Conservation (phyloP, 129 eudicot species). For the Cynara cardunculus region DNA sequence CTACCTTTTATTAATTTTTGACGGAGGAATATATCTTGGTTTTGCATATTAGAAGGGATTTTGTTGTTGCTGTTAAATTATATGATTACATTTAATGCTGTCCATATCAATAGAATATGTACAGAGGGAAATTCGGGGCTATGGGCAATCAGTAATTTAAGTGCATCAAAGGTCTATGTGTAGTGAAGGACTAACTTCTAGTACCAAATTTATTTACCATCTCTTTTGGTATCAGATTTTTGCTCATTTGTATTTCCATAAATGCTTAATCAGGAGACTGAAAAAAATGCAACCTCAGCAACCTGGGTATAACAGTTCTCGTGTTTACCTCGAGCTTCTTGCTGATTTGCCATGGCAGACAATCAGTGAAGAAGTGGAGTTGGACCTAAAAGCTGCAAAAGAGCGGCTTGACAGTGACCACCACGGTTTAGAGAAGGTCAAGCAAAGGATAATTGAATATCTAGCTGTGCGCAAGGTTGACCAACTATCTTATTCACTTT, state of each 20-base stretch:
- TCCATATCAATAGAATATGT: background rate
- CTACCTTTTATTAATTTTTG: background rate
- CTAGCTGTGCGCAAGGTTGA: constrained; percentile 95
- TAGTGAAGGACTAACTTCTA: background rate
- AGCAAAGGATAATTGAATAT: constrained; percentile 93
- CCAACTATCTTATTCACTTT: constrained; percentile 1
- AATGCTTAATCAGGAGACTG: constrained; percentile 67
- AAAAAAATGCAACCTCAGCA: constrained; percentile 99
- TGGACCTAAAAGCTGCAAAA: constrained; percentile 85
- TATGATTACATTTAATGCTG: background rate
- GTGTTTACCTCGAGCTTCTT: constrained; percentile 95
- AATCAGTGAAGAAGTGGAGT: constrained; percentile 73
- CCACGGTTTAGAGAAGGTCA: constrained; percentile 84
- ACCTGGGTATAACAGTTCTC: constrained; percentile 95
- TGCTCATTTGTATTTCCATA: constrained; percentile 1
- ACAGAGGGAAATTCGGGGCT: background rate
- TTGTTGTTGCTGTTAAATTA: background rate
- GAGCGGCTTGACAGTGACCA: constrained; percentile 95
- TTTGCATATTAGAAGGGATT: background rate
- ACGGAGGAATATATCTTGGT: background rate
- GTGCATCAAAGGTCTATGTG: background rate
- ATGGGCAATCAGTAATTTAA: background rate
- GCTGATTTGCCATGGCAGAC: constrained; percentile 96
- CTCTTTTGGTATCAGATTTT: background rate
- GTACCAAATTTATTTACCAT: background rate